phyloP scores from a whole-genome alignment of 108 stramenopile species.

The Aureococcus anophagefferens region DNA sequence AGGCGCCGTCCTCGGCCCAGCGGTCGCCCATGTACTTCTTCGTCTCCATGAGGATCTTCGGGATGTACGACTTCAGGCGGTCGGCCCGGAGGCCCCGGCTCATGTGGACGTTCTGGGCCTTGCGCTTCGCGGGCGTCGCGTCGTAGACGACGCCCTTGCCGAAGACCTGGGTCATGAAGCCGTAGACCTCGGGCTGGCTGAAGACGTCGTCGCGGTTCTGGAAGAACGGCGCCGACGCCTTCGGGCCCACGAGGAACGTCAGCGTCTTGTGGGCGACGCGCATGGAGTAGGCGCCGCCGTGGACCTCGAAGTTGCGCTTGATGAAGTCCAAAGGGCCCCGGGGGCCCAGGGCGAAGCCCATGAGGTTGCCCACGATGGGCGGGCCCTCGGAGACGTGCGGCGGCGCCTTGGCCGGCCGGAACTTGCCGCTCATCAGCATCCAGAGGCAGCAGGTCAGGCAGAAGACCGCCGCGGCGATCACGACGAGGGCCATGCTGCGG shows the following conservation, averaged over 20 bases:
- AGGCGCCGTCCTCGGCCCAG: slow-evolving; percentile 63
- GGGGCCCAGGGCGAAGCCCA: neutral
- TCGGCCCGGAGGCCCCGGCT: slow-evolving; percentile 75
- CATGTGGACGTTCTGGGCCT: slow-evolving; percentile 92
- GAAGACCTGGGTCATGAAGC: slow-evolving; percentile 97
- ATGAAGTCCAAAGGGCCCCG: neutral
- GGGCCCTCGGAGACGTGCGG: neutral
- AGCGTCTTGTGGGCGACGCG: slow-evolving; percentile 76
- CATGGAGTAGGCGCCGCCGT: slow-evolving; percentile 15
- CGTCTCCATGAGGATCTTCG: slow-evolving; percentile 89
- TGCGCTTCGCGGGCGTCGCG: slow-evolving; percentile 80
- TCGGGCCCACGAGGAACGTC: slow-evolving; percentile 95
- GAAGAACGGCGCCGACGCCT: slow-evolving; percentile 90
- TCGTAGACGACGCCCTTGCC: slow-evolving; percentile 69
- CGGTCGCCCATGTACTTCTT: slow-evolving; percentile 52
- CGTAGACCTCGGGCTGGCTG: slow-evolving; percentile 87
- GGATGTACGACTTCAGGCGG: slow-evolving; percentile 83
- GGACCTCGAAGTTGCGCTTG: neutral
- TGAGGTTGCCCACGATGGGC: neutral
- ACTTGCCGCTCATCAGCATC: neutral
- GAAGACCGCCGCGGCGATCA: no score
- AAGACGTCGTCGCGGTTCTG: slow-evolving; percentile 78
- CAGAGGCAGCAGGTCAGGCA: no score
- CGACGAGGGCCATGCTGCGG: no score
- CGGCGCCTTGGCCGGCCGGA: neutral